Conservation (phyloP, 441 rosid species). For the Erodium moschatum region DNA sequence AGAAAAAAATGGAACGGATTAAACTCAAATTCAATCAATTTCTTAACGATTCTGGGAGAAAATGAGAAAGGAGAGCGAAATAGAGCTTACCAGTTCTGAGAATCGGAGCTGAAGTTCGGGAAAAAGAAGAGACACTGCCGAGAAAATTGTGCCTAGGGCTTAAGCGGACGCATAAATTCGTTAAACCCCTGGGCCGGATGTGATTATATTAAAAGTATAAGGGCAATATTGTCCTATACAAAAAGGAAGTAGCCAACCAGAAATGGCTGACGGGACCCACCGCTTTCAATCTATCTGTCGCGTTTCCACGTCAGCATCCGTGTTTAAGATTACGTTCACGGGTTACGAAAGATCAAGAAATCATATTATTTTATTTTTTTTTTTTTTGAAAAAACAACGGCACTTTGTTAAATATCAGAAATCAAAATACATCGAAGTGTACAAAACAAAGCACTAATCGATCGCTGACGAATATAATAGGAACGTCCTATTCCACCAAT, state of each 20-base stretch:
- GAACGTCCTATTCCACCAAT: too few relatives aligned
- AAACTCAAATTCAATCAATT: not conserved
- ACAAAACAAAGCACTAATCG: too few relatives aligned
- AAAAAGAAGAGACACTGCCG: too few relatives aligned
- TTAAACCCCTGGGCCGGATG: not conserved
- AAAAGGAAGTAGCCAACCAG: not conserved
- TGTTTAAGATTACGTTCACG: not conserved
- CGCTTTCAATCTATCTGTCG: not conserved
- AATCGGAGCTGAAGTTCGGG: not conserved
- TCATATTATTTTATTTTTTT: too few relatives aligned
- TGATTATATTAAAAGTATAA: not conserved
- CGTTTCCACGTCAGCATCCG: not conserved
- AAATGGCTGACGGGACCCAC: not conserved
- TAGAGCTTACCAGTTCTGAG: not conserved
- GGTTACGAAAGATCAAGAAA: too few relatives aligned
- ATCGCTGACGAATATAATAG: too few relatives aligned
- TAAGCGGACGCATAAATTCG: not conserved
- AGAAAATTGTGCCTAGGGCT: not conserved
- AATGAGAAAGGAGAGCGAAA: not conserved
- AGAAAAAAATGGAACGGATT: not conserved
- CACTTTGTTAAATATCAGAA: too few relatives aligned
- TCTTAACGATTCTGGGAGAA: not conserved
- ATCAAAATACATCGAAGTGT: too few relatives aligned
- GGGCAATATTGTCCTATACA: not conserved
- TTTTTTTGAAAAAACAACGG: too few relatives aligned